Percentiles rank a stretch among this genome's conserved stretches.
These are phyloP conservation scores for Mallotus japonicus DNA, from an alignment of 441 rosid genomes.

Conservation along the genomic window DNA sequence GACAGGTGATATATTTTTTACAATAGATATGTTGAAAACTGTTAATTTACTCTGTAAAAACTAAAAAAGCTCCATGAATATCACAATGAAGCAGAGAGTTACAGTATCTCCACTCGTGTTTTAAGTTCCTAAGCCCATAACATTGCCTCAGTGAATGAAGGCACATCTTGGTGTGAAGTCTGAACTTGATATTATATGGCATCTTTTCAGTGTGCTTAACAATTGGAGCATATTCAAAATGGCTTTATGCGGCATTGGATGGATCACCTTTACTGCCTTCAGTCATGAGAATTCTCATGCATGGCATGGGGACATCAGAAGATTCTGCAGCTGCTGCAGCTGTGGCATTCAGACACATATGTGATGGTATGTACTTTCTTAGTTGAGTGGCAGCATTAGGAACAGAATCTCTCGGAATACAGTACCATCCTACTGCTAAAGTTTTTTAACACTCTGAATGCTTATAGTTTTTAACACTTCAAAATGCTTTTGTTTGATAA, in stretches of 20 bases:
- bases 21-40: conserved; percentile 4
- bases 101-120: conserved; percentile 2
- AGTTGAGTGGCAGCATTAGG: conserved; percentile 2
- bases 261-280: conserved; percentile 71
- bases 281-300: conserved; percentile 74
- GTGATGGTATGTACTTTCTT: conserved; percentile 62
- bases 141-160: conserved; percentile 15
- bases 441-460: neutral
- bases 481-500: neutral
- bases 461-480: neutral
- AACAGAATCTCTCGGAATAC: neutral
- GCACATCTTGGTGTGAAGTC: conserved; percentile 19
- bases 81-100: conserved; percentile 17
- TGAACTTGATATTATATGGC: conserved; percentile 20
- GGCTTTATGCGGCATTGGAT: conserved; percentile 85
- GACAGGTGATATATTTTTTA: conserved; percentile 57
- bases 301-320: conserved; percentile 93
- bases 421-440: neutral
- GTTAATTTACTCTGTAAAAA: neutral
- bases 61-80: neutral
- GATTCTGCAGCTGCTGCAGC: conserved; percentile 99
- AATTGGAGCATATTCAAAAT: conserved; percentile 94
- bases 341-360: conserved; percentile 88
- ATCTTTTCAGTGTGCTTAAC: conserved; percentile 84
- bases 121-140: conserved; percentile 9